Evolutionary conservation across 2,329 filamentous ascomycete genomes (phyloP).

Genomic region (Celoporthe dispersa): DNA sequence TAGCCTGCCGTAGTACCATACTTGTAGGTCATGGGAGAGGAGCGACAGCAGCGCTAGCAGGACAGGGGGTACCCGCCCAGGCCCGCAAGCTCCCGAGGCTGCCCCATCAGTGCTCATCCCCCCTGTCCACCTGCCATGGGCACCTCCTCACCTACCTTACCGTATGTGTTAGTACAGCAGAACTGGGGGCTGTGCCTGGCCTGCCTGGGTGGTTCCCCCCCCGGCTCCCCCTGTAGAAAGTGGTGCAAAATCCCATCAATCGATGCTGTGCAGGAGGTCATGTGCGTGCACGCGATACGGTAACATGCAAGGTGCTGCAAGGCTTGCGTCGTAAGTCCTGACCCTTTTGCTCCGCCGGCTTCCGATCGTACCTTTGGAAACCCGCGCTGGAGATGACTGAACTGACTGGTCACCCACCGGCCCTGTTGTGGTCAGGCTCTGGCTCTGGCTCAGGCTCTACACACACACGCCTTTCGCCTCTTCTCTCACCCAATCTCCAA

Average conservation of each 20-base stretch:
- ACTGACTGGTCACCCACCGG: neutral
- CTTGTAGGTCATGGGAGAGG: too few relatives aligned
- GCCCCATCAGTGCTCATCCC: neutral
- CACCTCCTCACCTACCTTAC: too few relatives aligned
- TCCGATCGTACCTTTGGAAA: slow-evolving; percentile 6
- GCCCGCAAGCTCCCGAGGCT: slow-evolving; percentile 1
- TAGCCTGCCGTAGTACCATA: neutral
- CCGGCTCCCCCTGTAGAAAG: neutral
- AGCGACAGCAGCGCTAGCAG: neutral
- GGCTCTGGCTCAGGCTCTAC: slow-evolving; percentile 8
- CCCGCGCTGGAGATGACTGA: neutral
- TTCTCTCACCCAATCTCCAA: neutral
- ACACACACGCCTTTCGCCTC: neutral
- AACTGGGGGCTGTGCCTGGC: neutral
- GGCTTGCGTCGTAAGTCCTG: neutral
- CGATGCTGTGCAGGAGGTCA: slow-evolving; percentile 3
- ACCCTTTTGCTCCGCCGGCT: neutral
- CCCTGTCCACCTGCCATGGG: too few relatives aligned
- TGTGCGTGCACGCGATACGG: neutral
- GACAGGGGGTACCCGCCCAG: neutral
- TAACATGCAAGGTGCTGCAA: neutral
- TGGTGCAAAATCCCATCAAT: neutral
- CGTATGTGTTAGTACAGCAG: too few relatives aligned
- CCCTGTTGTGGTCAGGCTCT: neutral
- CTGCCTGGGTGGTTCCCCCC: neutral